These are phyloP conservation scores for Starmerella bombicola DNA, from an alignment of 805 yeast species.

Conservation along the genomic window DNA sequence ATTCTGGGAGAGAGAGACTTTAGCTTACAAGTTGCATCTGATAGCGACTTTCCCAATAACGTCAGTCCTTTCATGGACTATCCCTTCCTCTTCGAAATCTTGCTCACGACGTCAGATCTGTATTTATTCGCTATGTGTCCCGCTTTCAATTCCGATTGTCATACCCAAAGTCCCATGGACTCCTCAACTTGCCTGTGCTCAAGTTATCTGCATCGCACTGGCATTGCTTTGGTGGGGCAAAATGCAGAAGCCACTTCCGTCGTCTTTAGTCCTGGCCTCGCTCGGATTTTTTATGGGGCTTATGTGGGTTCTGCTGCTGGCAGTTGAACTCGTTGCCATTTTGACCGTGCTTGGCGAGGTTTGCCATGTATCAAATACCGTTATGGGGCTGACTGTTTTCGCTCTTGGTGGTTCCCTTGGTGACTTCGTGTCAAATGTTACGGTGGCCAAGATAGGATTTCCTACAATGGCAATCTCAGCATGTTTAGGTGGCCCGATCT, in stretches of 20 bases:
- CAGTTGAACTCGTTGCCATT: slow-evolving; percentile 55
- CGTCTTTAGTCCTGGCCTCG: slow-evolving; percentile 18
- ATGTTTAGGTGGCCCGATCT: slow-evolving; percentile 84
- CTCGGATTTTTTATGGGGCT: slow-evolving; percentile 57
- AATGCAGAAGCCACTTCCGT: slow-evolving; percentile 7
- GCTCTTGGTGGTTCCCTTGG: slow-evolving; percentile 91
- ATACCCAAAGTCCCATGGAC: neutral
- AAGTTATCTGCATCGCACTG: neutral
- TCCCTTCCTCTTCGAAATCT: slow-evolving; percentile 3
- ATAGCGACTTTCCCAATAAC: slow-evolving; percentile 5
- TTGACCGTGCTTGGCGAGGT: slow-evolving; percentile 50
- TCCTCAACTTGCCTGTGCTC: too few relatives aligned
- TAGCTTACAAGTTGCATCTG: neutral
- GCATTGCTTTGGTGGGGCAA: slow-evolving; percentile 12
- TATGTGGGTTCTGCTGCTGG: slow-evolving; percentile 55
- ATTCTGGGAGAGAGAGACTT: slow-evolving; percentile 4
- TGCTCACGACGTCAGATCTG: slow-evolving; percentile 1
- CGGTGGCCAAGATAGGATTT: slow-evolving; percentile 68
- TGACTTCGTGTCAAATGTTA: slow-evolving; percentile 70
- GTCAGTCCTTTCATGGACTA: slow-evolving; percentile 10
- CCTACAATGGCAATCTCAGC: slow-evolving; percentile 91
- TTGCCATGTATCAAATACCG: slow-evolving; percentile 55
- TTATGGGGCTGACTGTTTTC: slow-evolving; percentile 75
- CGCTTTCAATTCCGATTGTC: slow-evolving; percentile 8
- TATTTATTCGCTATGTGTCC: slow-evolving; percentile 10